A percentile compares a stretch with the other conserved stretches of the same genome.
These are phyloP conservation scores for Rhizophagus prolifer DNA, from an alignment of 192 early-diverging fungal species.

Conservation along the genomic window DNA sequence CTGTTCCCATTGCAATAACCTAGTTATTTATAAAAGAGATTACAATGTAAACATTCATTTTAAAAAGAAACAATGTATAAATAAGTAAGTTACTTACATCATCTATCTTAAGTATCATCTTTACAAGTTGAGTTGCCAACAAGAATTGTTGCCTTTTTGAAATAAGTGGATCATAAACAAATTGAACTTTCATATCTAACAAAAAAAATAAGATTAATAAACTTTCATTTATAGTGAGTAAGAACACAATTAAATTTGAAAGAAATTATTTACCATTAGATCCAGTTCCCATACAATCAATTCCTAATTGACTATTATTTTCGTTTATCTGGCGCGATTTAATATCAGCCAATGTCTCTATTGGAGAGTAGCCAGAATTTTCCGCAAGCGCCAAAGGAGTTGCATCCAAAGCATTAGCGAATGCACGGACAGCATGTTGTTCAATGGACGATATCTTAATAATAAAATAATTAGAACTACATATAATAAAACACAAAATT, in stretches of 20 bases:
- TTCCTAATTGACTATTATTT: conserved; percentile 83
- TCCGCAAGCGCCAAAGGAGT: conserved; percentile 92
- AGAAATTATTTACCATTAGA: conserved; percentile 64
- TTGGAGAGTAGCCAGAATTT: conserved; percentile 96
- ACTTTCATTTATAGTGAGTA: not conserved
- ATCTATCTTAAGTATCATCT: conserved; percentile 98
- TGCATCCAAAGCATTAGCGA: conserved; percentile 93
- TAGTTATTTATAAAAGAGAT: not conserved
- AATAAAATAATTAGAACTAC: not conserved
- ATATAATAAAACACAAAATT: not conserved
- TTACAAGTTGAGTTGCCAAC: conserved; percentile 97
- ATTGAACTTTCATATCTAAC: conserved; percentile 93
- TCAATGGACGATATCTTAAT: conserved; percentile 79
- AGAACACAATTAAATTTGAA: not conserved
- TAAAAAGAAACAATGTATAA: not conserved
- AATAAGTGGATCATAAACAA: conserved; percentile 98
- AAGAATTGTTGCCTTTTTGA: conserved; percentile 99
- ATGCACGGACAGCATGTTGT: conserved; percentile 99
- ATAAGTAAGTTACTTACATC: conserved; percentile 56
- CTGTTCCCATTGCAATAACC: not conserved
- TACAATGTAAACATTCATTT: not conserved
- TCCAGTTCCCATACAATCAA: conserved; percentile 93
- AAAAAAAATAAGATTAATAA: conserved; percentile 12
- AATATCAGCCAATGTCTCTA: conserved; percentile 93
- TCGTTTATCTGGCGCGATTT: conserved; percentile 92